A percentile compares a stretch with the other conserved stretches of the same genome.
Conservation (phyloP, 129 eudicot genomes). For the Chrysanthemum lavandulifolium region DNA sequence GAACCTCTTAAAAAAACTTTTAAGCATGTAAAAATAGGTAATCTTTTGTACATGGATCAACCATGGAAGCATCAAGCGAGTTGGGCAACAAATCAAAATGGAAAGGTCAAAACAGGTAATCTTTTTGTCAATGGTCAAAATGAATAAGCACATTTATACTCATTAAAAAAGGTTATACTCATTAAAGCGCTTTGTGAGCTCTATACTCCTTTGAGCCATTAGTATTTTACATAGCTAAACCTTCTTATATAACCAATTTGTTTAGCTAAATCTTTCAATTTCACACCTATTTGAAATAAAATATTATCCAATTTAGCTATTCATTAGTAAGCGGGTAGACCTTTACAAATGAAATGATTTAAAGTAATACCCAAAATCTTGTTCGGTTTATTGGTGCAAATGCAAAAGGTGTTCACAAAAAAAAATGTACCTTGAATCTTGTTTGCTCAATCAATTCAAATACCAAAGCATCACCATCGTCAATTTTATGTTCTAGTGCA, state of each 20-base stretch:
- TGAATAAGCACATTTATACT: background rate
- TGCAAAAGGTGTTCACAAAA: background rate
- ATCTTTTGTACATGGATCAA: too few relatives aligned
- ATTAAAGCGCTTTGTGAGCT: too few relatives aligned
- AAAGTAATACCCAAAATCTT: background rate
- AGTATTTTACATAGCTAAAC: background rate
- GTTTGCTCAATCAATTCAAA: slow-evolving; percentile 64
- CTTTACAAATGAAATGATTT: too few relatives aligned
- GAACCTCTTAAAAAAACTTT: background rate
- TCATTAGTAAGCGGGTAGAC: too few relatives aligned
- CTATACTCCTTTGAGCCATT: too few relatives aligned
- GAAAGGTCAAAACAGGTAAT: background rate
- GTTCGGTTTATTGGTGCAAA: slow-evolving; percentile 6
- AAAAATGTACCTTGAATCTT: slow-evolving; percentile 55
- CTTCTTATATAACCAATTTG: background rate
- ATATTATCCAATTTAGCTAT: too few relatives aligned
- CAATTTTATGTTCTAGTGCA: slow-evolving; percentile 75
- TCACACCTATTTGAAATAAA: background rate
- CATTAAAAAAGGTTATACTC: too few relatives aligned
- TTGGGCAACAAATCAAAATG: background rate
- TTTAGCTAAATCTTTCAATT: background rate
- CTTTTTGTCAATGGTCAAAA: background rate
- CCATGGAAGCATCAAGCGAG: background rate
- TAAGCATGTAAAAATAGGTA: too few relatives aligned
- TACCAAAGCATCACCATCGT: slow-evolving; percentile 88